Percentiles rank a stretch among this genome's conserved stretches.
These are phyloP conservation scores for Alternaria arborescens DNA, from an alignment of 2,329 filamentous ascomycete genomes.

Conservation along the genomic window DNA sequence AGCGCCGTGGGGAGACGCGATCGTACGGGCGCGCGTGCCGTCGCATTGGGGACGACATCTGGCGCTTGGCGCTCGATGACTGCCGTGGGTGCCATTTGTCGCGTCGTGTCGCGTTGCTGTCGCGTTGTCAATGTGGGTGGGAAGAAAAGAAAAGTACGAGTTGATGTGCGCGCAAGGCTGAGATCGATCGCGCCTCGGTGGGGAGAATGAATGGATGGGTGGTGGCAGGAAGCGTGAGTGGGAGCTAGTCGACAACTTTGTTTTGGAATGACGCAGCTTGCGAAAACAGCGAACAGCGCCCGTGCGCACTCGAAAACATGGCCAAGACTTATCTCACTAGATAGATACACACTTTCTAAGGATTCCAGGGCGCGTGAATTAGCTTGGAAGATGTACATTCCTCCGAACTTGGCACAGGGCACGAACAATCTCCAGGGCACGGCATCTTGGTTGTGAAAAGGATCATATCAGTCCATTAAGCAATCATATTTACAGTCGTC, in stretches of 20 bases:
- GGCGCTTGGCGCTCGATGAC: conserved; percentile 41
- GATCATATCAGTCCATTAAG: background rate
- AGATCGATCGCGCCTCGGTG: conserved; percentile 20
- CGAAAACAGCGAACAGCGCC: background rate
- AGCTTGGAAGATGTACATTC: no score
- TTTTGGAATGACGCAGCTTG: conserved; percentile 10
- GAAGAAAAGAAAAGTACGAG: conserved; percentile 4
- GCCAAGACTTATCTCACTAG: background rate
- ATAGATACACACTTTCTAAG: no score
- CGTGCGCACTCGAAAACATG: background rate
- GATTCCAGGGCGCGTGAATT: no score
- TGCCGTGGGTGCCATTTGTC: conserved; percentile 38
- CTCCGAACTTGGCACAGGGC: background rate
- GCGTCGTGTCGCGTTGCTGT: conserved; percentile 3
- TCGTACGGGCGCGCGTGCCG: conserved; percentile 28
- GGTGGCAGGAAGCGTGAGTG: background rate
- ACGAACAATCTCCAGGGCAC: background rate
- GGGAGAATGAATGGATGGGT: conserved; percentile 8
- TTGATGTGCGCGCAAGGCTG: conserved; percentile 9
- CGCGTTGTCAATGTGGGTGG: conserved; percentile 3
- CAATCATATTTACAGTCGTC: background rate
- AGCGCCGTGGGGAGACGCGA: conserved; percentile 48
- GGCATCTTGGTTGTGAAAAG: background rate
- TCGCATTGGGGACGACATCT: conserved; percentile 33
- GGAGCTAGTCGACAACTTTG: conserved; percentile 9